Evolutionary conservation across 345 rosid species (phyloP), one percentile per base, ranked within the genome.

Genomic region (Eucalyptus paniculata): DNA sequence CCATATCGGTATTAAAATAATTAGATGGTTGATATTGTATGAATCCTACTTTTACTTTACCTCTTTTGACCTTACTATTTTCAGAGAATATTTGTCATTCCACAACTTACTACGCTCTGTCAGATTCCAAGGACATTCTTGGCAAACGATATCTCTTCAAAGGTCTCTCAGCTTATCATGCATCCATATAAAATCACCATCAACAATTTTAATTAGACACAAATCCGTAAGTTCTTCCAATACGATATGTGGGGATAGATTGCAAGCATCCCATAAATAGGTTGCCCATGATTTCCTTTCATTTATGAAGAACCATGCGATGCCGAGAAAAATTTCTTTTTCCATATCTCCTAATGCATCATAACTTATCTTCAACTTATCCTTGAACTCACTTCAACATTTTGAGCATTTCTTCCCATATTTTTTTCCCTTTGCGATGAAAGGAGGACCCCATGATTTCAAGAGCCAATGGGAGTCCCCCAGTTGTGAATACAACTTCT

Each of bases 401-500:
- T 19, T 72, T 3, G 2, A 72, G 83, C 45, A 37, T 19, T 37
- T 37, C 83, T 19, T 72, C 2, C 5, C 83, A 37, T 72, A 10
- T 19, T 10, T 72, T 72, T 4, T 9, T 9, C 2, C 12, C 3
- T 37, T 72, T 3, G 24, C 1, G 4, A 6, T 7, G 40, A n/a
- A 67, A 12, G 32, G 4, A 67, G 40, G 40, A 67, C 16, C 40
- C 80, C 8, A 67, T 67, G 40, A 67, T 23, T n/a, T 67, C 80
- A 67, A 67, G 40, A 67, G 40, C 80, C 80, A 67, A 67, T 16
- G 0, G 40, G 80, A 67, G 80, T 67, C 40, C 80, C 80, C 40
- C 0, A 0, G 80, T 8, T 16, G 6, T n/a, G 8, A 7, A n/a
- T 67, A 32, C 77, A 65, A 65, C 21, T n/a, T n/a, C 77, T n/a